Percentiles rank a stretch among this genome's conserved stretches.
Evolutionary conservation across 1,284 basidiomycete genomes (phyloP).

Genomic region (Pseudozyma tsukubaensis): DNA sequence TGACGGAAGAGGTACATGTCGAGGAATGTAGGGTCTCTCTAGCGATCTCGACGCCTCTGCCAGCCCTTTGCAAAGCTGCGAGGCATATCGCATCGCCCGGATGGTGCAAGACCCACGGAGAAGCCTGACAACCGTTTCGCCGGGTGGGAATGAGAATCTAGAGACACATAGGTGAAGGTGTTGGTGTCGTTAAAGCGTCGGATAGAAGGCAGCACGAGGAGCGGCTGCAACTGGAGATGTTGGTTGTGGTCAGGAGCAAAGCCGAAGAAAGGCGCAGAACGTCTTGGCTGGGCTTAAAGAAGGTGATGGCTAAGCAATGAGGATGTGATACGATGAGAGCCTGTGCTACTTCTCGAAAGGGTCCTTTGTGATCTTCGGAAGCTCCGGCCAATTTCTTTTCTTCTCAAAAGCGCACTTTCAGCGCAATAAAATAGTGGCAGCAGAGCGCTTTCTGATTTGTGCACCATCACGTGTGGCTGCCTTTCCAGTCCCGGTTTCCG

Average conservation of each 20-base stretch:
- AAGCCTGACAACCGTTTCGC: constrained; percentile 7
- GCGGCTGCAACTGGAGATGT: neutral
- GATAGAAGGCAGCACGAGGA: neutral
- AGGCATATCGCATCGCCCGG: constrained; percentile 36
- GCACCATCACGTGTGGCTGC: constrained; percentile 25
- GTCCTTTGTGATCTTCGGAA: constrained; percentile 25
- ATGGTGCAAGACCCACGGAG: constrained; percentile 1
- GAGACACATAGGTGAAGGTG: neutral
- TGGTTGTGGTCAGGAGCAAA: neutral
- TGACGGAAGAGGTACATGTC: constrained; percentile 40
- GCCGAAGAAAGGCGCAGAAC: too few species aligned
- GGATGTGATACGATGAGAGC: neutral
- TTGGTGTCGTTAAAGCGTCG: neutral
- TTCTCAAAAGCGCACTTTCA: constrained; percentile 3
- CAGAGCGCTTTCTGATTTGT: constrained; percentile 11
- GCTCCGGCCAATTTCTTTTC: constrained; percentile 26
- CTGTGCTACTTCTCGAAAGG: constrained; percentile 11
- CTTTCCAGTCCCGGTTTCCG: too few species aligned
- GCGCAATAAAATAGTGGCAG: constrained; percentile 16
- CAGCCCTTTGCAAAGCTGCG: constrained; percentile 39
- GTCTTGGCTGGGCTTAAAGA: neutral
- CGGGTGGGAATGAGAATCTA: constrained; percentile 5
- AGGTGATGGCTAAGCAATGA: neutral
- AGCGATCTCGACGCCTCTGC: constrained; percentile 29
- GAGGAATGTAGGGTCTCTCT: constrained; percentile 35